Conservation (phyloP, 768 basidiomycete genomes). For the Agaricus bisporus region DNA sequence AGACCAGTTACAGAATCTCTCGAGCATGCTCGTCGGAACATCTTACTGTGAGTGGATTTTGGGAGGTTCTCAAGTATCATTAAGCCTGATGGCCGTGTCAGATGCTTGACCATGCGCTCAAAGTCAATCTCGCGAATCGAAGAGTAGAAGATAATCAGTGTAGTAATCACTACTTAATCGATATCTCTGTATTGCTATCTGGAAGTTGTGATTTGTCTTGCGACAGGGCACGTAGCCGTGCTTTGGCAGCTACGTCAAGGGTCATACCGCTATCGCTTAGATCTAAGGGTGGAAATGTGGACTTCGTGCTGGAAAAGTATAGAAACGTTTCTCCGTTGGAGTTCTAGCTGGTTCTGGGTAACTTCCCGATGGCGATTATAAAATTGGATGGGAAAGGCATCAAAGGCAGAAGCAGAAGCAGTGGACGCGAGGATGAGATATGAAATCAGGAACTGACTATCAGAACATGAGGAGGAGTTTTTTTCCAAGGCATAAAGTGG, state of each 20-base stretch:
- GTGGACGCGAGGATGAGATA: conserved; percentile 4
- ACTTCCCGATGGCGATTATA: not conserved
- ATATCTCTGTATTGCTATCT: not conserved
- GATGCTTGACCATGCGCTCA: conserved; percentile 9
- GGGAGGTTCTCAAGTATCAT: not conserved
- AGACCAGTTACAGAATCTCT: conserved; percentile 82
- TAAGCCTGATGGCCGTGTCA: conserved; percentile 8
- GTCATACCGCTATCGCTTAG: not conserved
- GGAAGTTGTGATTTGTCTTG: not conserved
- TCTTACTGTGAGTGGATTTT: conserved; percentile 63
- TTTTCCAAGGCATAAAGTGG: not conserved
- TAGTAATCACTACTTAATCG: not conserved
- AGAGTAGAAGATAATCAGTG: conserved; percentile 1
- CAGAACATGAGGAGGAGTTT: conserved; percentile 2
- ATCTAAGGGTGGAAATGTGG: not conserved
- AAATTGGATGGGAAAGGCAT: not conserved
- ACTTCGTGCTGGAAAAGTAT: not conserved
- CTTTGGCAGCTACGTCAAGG: conserved; percentile 1
- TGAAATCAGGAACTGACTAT: conserved; percentile 12
- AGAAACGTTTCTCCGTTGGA: not conserved
- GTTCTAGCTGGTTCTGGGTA: not conserved
- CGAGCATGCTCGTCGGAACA: conserved; percentile 85
- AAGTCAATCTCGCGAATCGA: not conserved
- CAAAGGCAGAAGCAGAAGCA: not conserved
- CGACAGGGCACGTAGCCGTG: not conserved